phyloP scores from a whole-genome alignment of 371 early-diverging fungal genomes.

The Lichtheimia corymbifera region DNA sequence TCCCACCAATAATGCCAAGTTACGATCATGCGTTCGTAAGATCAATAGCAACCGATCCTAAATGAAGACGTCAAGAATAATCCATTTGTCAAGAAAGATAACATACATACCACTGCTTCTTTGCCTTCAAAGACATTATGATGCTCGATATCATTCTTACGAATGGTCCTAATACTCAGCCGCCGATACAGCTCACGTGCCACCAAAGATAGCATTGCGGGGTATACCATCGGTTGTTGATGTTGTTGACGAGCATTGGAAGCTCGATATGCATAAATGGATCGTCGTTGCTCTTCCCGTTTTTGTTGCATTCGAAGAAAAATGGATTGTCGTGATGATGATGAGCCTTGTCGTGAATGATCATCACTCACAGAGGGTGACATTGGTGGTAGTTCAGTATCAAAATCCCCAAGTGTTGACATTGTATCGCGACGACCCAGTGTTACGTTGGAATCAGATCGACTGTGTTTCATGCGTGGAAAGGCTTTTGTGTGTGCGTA shows the following conservation, averaged over 20 bases:
- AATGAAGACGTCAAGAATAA: background rate
- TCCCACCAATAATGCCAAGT: slow-evolving; percentile 77
- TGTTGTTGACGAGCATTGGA: slow-evolving; percentile 4
- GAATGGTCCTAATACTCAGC: slow-evolving; percentile 45
- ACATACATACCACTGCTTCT: slow-evolving; percentile 75
- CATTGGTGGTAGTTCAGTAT: no score
- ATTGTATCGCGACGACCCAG: slow-evolving; percentile 13
- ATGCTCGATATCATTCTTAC: slow-evolving; percentile 78
- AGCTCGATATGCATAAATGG: slow-evolving; percentile 36
- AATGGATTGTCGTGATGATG: slow-evolving; percentile 11
- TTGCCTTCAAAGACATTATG: slow-evolving; percentile 76
- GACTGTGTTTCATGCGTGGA: slow-evolving; percentile 11
- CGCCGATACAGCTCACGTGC: slow-evolving; percentile 67
- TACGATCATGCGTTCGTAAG: slow-evolving; percentile 78
- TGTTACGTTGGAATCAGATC: slow-evolving; percentile 16
- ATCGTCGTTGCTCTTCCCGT: slow-evolving; percentile 32
- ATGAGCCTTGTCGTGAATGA: background rate
- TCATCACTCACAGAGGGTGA: slow-evolving; percentile 1
- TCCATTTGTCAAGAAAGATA: background rate
- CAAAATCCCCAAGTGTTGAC: no score
- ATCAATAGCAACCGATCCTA: slow-evolving; percentile 63
- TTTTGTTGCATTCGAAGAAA: slow-evolving; percentile 37
- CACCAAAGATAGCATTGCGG: slow-evolving; percentile 78
- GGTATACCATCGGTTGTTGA: slow-evolving; percentile 44
- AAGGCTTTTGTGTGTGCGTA: background rate